phyloP scores from a whole-genome alignment of 2,329 filamentous ascomycete genomes.

The Endocalyx cinctus region DNA sequence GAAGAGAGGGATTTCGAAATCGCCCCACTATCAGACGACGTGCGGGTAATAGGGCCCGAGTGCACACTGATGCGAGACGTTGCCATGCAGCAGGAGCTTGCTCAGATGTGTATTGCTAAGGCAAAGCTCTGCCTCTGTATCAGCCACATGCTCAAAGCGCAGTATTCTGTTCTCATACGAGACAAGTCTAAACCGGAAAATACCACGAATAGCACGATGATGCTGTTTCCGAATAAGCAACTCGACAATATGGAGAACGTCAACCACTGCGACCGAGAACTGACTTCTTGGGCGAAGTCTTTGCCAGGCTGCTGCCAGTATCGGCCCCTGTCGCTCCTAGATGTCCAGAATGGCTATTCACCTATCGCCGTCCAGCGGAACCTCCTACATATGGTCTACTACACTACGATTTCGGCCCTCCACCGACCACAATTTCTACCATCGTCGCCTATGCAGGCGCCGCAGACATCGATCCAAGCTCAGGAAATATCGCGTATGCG shows the following conservation, averaged over 20 bases:
- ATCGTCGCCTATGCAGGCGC: conserved; percentile 53
- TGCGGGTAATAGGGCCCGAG: conserved; percentile 62
- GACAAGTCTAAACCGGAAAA: conserved; percentile 74
- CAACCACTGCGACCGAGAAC: conserved; percentile 70
- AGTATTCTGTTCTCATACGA: conserved; percentile 87
- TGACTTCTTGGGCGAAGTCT: conserved; percentile 71
- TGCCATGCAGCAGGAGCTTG: conserved; percentile 71
- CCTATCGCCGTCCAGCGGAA: conserved; percentile 68
- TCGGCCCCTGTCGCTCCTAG: conserved; percentile 47
- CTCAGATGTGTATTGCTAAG: conserved; percentile 86
- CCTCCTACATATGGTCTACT: conserved; percentile 90
- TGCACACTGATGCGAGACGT: conserved; percentile 69
- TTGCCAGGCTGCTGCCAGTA: conserved; percentile 71
- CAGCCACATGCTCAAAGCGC: conserved; percentile 81
- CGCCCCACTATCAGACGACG: conserved; percentile 59
- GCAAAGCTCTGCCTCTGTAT: conserved; percentile 86
- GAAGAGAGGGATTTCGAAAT: conserved; percentile 81
- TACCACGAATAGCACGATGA: conserved; percentile 74
- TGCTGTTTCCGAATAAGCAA: conserved; percentile 85
- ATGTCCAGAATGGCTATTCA: conserved; percentile 55
- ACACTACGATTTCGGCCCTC: conserved; percentile 84
- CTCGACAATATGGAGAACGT: conserved; percentile 79
- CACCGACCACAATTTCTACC: conserved; percentile 89
- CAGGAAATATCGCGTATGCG: conserved; percentile 79
- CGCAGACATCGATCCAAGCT: conserved; percentile 58